phyloP scores from a whole-genome alignment of 2,329 filamentous ascomycete genomes.

The Simplicillium aogashimaense region DNA sequence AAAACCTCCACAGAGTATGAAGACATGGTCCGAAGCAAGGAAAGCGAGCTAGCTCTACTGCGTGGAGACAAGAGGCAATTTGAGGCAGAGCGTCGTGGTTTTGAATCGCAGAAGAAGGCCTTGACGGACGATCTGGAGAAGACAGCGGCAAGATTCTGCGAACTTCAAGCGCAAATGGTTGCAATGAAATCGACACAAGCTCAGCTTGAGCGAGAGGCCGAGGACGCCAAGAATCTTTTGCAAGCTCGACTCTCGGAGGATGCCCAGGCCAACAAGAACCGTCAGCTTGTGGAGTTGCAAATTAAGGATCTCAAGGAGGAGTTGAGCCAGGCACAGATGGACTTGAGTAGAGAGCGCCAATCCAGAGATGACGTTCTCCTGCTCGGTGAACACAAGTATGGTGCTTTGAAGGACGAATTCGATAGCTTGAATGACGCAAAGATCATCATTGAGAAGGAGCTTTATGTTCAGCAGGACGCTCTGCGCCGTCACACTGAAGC shows the following conservation, averaged over 20 bases:
- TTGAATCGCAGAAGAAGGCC: constrained; percentile 68
- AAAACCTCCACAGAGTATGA: constrained; percentile 92
- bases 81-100: constrained; percentile 66
- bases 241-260: constrained; percentile 87
- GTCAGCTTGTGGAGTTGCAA: constrained; percentile 76
- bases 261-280: constrained; percentile 70
- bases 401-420: constrained; percentile 74
- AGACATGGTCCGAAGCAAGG: constrained; percentile 84
- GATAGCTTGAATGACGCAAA: constrained; percentile 86
- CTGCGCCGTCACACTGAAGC: constrained; percentile 79
- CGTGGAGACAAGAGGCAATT: constrained; percentile 76
- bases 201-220: constrained; percentile 79
- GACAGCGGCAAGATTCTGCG: constrained; percentile 64
- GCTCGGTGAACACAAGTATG: constrained; percentile 79
- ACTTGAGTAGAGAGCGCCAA: constrained; percentile 83
- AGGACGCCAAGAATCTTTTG: constrained; percentile 77
- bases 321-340: constrained; percentile 74
- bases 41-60: constrained; percentile 81
- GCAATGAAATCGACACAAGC: constrained; percentile 76
- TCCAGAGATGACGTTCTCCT: constrained; percentile 90
- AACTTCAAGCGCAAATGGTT: constrained; percentile 80
- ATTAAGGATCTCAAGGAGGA: constrained; percentile 80
- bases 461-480: constrained; percentile 91
- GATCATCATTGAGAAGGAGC: constrained; percentile 94
- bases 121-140: constrained; percentile 71